Evolutionary conservation across 1,284 basidiomycete species (phyloP), one percentile per base, ranked within the genome.

Genomic region (Ustilago bromivora): DNA sequence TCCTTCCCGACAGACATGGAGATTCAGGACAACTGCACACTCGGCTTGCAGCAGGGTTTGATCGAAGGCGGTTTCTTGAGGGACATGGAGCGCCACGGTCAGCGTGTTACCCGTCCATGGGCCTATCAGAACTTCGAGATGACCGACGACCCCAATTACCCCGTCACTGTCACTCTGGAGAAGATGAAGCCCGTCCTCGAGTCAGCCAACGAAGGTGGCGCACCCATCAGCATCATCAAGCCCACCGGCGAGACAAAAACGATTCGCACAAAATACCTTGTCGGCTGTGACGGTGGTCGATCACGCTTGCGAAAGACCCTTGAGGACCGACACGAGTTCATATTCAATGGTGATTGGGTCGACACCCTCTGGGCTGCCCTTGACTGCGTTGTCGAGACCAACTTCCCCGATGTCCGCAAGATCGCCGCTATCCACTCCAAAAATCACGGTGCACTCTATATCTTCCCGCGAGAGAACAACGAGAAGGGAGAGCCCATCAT

Each of bases 1-100:
- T 87, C 86, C 11, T 87, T 87, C 79, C 87, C 87, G 8, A 86
- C 87, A 49, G 83, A 84, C 57, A 87, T 88, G 82, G 87, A 88
- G 71, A 86, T 88, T 19, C 82, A 84, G 69, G 87, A 87, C 76
- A 85, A 84, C 75, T 88, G 85, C 75, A 87, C 86, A 2, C 82
- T 88, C 46, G 84, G 87, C 43, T 77, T 87, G 11, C 87, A 87
- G 76, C 87, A 88, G 75, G 87, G 87, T 31, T 70, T 87, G 12
- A 88, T 88, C 73, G 87, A 88, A 66, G 78, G 83, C 19, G 84
- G 85, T 15, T 87, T 84, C 79, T 70, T 87, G 40, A 71, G 80
- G 55, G 87, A 88, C 71, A 87, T 87, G 66, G 84, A 86, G 61
- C 64, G 81, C 11, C 83, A 85, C 58, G 85, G 84, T 40, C 83